Evolutionary conservation across 768 basidiomycete species (phyloP), one percentile per base, ranked within the genome.

Genomic region (Amanita rubescens): DNA sequence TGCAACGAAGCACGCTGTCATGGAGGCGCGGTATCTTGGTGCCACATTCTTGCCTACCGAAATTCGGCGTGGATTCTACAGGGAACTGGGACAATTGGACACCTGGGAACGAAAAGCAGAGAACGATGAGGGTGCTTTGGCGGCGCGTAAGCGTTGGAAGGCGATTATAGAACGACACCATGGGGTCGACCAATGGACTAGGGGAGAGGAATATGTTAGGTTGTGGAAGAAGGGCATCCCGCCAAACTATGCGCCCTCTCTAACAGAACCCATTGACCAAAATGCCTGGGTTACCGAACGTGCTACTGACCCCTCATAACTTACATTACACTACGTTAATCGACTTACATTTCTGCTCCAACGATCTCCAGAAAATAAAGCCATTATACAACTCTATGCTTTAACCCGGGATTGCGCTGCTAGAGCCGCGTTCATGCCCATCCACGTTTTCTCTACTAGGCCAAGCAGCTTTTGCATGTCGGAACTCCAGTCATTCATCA

Each of bases 401-500:
- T 75, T 77, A 56, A 73, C 71, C 55, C 83, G 75, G 47, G 87
- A 82, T 59, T 89, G 87, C 19, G 90, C 90, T 44, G 90, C 90
- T 65, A 89, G 81, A 10, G 90, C 90, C 32, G 90, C 90, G 59
- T 92, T 92, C 79, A 93, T 85, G 34, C 87, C 87, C 90, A 93
- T 93, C 90, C 94, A 96, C n/a, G 92, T 93, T 80, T 97, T 97
- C 73, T 99, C 96, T 12, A 94, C 90, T 38, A 96, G 70, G 15
- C 87, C 81, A 56, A 99, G 75, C 63, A 99, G 71, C 71, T 88
- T 93, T 62, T 87, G 89, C 80, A 99, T 92, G 63, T 98, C 94
- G 19, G 85, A 89, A 69, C 92, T 94, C 95, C 96, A 99, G 57
- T 92, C 91, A 64, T 98, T 98, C 85, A 99, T 87, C 5, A 93